These are phyloP conservation scores for Rhypophila decipiens DNA, from an alignment of 495 filamentous ascomycete species.

Conservation along the genomic window DNA sequence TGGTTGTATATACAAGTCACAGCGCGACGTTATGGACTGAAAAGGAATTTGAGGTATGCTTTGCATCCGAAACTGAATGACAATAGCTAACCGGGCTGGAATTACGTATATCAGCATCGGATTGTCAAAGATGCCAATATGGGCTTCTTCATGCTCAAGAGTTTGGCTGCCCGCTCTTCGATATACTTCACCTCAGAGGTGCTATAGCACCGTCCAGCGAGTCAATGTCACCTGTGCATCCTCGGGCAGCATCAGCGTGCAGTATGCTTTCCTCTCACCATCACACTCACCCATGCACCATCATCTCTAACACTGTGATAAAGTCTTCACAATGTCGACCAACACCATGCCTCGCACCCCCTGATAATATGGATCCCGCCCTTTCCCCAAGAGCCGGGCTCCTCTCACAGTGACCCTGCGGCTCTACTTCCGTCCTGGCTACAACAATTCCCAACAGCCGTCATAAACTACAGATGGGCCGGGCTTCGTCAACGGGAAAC, in stretches of 20 bases:
- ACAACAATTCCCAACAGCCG: conserved; percentile 24
- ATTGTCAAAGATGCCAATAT: conserved; percentile 9
- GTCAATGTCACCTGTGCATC: conserved; percentile 14
- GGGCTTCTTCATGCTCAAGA: conserved; percentile 1
- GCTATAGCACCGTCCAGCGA: conserved; percentile 12
- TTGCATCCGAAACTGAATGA: too few relatives aligned
- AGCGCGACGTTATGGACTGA: too few relatives aligned
- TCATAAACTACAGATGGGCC: conserved; percentile 39
- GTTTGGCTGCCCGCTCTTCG: background rate
- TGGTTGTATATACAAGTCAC: too few relatives aligned
- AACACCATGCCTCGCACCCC: conserved; percentile 14
- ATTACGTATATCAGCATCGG: too few relatives aligned
- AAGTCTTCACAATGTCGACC: conserved; percentile 27
- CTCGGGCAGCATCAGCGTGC: conserved; percentile 16
- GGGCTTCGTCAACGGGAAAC: background rate
- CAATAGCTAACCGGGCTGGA: too few relatives aligned
- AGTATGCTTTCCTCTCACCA: too few relatives aligned
- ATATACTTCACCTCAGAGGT: background rate
- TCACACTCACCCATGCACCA: too few relatives aligned
- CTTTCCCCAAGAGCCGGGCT: conserved; percentile 9
- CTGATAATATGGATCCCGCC: conserved; percentile 34
- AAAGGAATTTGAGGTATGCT: too few relatives aligned
- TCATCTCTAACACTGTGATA: too few relatives aligned
- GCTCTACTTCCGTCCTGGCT: conserved; percentile 25
- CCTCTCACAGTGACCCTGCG: background rate